Base-by-base conservation (phyloP, 108 stramenopile species). In the Cyclostephanos invisitatus region DNA sequence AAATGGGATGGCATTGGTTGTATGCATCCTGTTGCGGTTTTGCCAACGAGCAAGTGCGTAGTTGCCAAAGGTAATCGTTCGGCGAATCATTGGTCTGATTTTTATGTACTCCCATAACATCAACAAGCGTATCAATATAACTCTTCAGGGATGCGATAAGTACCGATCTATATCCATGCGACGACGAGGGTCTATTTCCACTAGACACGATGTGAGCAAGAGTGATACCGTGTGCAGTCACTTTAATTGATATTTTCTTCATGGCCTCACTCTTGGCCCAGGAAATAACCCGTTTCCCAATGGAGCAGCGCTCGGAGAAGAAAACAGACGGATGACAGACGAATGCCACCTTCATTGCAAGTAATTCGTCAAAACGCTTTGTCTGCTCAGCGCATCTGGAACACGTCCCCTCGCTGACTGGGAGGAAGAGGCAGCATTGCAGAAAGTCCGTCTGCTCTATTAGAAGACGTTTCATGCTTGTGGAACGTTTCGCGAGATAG, bases 291-390 rank as follows among this genome's bases (percentile, higher is more conserved):
- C 73, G 62, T 53, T 73, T 81, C 29, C 80, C 80, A 50, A 77
- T n/a, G 4, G 70, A 72, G 32, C 15, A 55, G 15, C 46, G 56
- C n/a, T 44, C 38, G 22, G 80, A 76, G 72, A 44, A 40, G 35
- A 81, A 81, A 29, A 49, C 21, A 17, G 64, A 51, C 14, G 80
- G 80, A 36, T 73, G 77, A 51, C 51, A 63, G 28, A 74, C 24
- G 32, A 71, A 82, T 37, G 81, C 81, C 59, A 82, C 35, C 59
- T 82, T 82, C 77, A 78, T 82, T 8, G 81, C 77, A 10, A 78
- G 27, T 11, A 82, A 11, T 37, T 69, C 62, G 11, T 59, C 49
- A 3, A 32, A 18, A 27, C 48, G 62, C 27, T 55, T 71, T 15
- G 3, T 54, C 21, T 50, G 18, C 35, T 15, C 51, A 21, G 10